Percentiles rank a stretch among this genome's conserved stretches.
These are phyloP conservation scores for Candida glucosophila DNA, from an alignment of 1,139 yeast species.

Conservation along the genomic window DNA sequence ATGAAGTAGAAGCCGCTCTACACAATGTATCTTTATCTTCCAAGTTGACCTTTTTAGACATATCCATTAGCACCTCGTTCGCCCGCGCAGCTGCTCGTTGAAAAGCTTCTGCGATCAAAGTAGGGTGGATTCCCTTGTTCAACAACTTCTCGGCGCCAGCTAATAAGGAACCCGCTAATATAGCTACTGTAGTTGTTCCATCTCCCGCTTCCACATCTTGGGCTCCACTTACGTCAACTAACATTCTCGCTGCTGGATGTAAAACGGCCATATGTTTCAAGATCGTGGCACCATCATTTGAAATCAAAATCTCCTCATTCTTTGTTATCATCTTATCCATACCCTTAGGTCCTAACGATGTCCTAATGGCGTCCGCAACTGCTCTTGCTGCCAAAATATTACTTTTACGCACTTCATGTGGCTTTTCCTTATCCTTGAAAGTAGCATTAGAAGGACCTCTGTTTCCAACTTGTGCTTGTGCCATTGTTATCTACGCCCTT, in stretches of 20 bases:
- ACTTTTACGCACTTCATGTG: slow-evolving; percentile 90
- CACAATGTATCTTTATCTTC: slow-evolving; percentile 73
- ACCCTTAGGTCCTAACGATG: slow-evolving; percentile 97
- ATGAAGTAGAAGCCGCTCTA: slow-evolving; percentile 90
- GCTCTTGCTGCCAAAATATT: slow-evolving; percentile 95
- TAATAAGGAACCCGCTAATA: slow-evolving; percentile 84
- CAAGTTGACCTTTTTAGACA: slow-evolving; percentile 72
- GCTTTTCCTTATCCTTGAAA: slow-evolving; percentile 91
- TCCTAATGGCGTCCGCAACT: slow-evolving; percentile 95
- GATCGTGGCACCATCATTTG: slow-evolving; percentile 97
- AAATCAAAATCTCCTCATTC: slow-evolving; percentile 84
- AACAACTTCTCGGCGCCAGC: slow-evolving; percentile 92
- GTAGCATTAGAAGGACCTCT: slow-evolving; percentile 71
- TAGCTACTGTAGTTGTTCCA: slow-evolving; percentile 96
- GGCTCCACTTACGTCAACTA: slow-evolving; percentile 94
- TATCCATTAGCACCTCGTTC: slow-evolving; percentile 74
- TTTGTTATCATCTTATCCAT: slow-evolving; percentile 99
- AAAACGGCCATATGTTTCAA: slow-evolving; percentile 94
- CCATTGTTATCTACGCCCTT: no score
- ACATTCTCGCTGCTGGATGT: slow-evolving; percentile 98
- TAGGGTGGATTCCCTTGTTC: slow-evolving; percentile 91
- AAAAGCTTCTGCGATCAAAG: slow-evolving; percentile 91
- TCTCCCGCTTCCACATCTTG: slow-evolving; percentile 99
- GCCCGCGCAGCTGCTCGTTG: slow-evolving; percentile 88
- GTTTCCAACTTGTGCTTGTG: slow-evolving; percentile 14